Base-by-base conservation (phyloP, 768 basidiomycete genomes). In the Baorangia bicolor region DNA sequence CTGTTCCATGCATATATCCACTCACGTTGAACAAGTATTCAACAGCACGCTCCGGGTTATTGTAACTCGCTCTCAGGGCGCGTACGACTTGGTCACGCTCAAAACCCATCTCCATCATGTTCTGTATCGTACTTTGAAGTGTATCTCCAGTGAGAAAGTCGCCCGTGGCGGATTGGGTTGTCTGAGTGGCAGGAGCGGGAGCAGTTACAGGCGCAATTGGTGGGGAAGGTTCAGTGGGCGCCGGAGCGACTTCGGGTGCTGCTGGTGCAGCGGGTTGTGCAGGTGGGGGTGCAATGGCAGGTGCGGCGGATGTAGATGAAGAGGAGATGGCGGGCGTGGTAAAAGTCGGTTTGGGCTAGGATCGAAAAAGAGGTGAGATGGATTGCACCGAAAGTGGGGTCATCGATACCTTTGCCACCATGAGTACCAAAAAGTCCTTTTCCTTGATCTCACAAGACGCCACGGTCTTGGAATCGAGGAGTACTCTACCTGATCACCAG, bases 391-490 rank as follows among this genome's bases (percentile, higher is more conserved):
- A 23, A 30, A 50, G 50, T n/a, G 20, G 33, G 21, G 37, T 41
- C 76, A 48, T 41, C 34, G 42, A 53, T 59, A 95, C 95, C 85
- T 97, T 98, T 48, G 94, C 84, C 33, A 98, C 92, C 96, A 98
- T 99, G 40, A 99, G 84, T n/a, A 99, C 97, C 57, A 98, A 77
- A 77, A 99, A 99, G 72, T 97, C 96, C 77, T 97, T 98, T 75
- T 98, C 96, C 77, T 97, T 95, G 79, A 98, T 91, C 51, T 88
- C 85, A 66, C 88, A 90, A 43, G 90, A 88, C 64, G 82, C 90
- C 34, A 99, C 82, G 2, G 88, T 89, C 78, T 94, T 95, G 55
- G 85, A 83, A 71, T 99, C 94, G 11, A 83, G 69, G 21, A 98
- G 81, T 44, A 99, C 88, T 79, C 96, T 95, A 51, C 97, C 96